These are phyloP conservation scores for Ogataea trehalophila DNA, from an alignment of 805 yeast genomes.

Conservation along the genomic window DNA sequence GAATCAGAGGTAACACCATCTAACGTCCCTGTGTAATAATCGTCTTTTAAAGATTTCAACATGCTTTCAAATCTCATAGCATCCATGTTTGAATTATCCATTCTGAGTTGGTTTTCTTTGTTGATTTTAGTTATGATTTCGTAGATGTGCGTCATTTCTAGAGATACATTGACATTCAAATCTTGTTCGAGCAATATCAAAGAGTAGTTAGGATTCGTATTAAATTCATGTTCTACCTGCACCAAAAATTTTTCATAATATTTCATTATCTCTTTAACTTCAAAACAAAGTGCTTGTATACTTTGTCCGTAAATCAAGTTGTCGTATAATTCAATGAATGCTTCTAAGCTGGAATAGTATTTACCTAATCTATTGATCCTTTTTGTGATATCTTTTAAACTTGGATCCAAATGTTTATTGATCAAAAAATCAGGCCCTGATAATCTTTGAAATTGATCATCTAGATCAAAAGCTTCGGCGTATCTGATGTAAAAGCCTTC, in stretches of 20 bases:
- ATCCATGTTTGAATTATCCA: conserved; percentile 26
- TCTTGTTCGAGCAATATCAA: conserved; percentile 55
- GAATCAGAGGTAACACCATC: conserved; percentile 51
- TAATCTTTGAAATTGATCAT: conserved; percentile 35
- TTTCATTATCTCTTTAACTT: conserved; percentile 43
- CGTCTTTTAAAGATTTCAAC: conserved; percentile 35
- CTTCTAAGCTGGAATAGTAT: conserved; percentile 50
- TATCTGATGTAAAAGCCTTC: conserved; percentile 78
- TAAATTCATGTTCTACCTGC: conserved; percentile 50
- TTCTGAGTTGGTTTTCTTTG: conserved; percentile 39
- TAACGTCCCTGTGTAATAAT: conserved; percentile 40
- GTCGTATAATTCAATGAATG: conserved; percentile 59
- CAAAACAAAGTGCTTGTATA: conserved; percentile 65
- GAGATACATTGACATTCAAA: conserved; percentile 32
- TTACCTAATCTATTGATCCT: conserved; percentile 60
- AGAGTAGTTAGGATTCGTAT: conserved; percentile 46
- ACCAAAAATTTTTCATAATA: conserved; percentile 31
- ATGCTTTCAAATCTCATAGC: conserved; percentile 28
- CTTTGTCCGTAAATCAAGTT: conserved; percentile 59
- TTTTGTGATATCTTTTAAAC: conserved; percentile 65
- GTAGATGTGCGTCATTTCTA: conserved; percentile 49
- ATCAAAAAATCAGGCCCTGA: conserved; percentile 74
- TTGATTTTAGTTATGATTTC: conserved; percentile 52
- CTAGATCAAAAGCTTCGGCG: conserved; percentile 54
- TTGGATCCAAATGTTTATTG: conserved; percentile 66